Conservation (phyloP, 495 filamentous ascomycete species). For the Talaromyces ruber region DNA sequence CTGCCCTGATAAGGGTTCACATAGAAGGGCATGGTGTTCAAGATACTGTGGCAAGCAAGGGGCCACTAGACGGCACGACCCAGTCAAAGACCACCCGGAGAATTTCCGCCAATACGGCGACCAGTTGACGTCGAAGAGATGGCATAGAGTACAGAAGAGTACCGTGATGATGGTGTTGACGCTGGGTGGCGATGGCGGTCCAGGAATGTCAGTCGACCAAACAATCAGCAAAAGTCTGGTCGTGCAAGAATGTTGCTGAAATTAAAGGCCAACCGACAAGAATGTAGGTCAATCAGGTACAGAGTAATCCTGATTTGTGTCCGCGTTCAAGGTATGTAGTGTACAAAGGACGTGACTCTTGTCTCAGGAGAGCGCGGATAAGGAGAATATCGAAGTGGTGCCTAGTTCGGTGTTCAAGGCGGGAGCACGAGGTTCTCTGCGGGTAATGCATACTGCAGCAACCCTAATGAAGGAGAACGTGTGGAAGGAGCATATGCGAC, state of each 20-base stretch:
- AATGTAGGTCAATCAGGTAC: slow-evolving; percentile 23
- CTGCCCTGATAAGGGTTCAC: slow-evolving; percentile 35
- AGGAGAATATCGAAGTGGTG: not conserved
- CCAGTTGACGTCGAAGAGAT: not conserved
- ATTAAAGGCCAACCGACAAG: slow-evolving; percentile 13
- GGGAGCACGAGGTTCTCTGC: slow-evolving; percentile 6
- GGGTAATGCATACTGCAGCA: slow-evolving; percentile 6
- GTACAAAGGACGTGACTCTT: not conserved
- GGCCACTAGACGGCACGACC: slow-evolving; percentile 28
- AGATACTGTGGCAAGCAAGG: slow-evolving; percentile 27
- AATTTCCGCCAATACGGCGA: slow-evolving; percentile 24
- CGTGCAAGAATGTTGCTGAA: slow-evolving; percentile 20
- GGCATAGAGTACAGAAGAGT: not conserved
- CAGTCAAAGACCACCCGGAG: slow-evolving; percentile 33
- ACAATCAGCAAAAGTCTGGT: slow-evolving; percentile 15
- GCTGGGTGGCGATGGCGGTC: slow-evolving; percentile 6
- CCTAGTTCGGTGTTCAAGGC: not conserved
- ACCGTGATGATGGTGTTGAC: not conserved
- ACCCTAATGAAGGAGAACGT: slow-evolving; percentile 9
- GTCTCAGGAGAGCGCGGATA: not conserved
- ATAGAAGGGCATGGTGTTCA: slow-evolving; percentile 25
- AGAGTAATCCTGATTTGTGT: slow-evolving; percentile 5
- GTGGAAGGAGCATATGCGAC: slow-evolving; percentile 7
- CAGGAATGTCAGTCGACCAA: slow-evolving; percentile 29
- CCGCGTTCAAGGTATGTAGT: slow-evolving; percentile 6